Conservation (phyloP, 2,329 filamentous ascomycete genomes). For the Hypomyces perniciosus region DNA sequence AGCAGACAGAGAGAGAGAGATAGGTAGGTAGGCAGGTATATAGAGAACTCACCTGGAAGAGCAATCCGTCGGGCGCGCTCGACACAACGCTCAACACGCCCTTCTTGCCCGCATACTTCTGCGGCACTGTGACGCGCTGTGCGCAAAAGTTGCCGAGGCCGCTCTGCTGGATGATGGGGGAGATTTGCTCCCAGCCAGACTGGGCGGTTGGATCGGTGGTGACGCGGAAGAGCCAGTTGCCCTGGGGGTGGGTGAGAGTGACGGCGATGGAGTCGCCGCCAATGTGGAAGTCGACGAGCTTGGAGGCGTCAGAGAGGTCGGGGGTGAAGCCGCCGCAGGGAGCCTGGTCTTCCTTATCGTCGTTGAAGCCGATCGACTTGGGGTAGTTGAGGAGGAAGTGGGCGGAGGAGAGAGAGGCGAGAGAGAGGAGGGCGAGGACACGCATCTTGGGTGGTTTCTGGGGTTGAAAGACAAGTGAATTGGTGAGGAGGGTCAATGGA, state of each 20-base stretch:
- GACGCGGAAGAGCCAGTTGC: constrained; percentile 52
- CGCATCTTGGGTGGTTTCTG: constrained; percentile 28
- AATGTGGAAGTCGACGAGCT: constrained; percentile 51
- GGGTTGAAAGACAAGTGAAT: not conserved
- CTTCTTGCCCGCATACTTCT: constrained; percentile 47
- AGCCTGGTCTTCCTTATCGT: constrained; percentile 36
- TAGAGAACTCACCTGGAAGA: constrained; percentile 46
- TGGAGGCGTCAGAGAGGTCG: constrained; percentile 33
- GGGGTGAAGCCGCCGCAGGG: constrained; percentile 52
- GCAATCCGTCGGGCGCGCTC: constrained; percentile 47
- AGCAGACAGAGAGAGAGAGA: not conserved
- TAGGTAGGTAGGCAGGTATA: not conserved
- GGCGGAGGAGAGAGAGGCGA: constrained; percentile 38
- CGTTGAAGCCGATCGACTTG: constrained; percentile 40
- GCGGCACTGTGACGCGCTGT: constrained; percentile 41
- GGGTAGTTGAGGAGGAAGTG: constrained; percentile 51
- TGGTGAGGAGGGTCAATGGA: not conserved
- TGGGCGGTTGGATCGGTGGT: constrained; percentile 43
- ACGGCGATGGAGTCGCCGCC: constrained; percentile 48
- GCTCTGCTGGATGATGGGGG: constrained; percentile 47
- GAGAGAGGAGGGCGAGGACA: constrained; percentile 31
- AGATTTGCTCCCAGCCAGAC: constrained; percentile 50
- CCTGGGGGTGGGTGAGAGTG: constrained; percentile 44
- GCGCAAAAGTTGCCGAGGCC: constrained; percentile 51
- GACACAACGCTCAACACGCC: constrained; percentile 49